Evolutionary conservation across 306 rosid genomes (phyloP).

Genomic region (Fragaria ananassa): DNA sequence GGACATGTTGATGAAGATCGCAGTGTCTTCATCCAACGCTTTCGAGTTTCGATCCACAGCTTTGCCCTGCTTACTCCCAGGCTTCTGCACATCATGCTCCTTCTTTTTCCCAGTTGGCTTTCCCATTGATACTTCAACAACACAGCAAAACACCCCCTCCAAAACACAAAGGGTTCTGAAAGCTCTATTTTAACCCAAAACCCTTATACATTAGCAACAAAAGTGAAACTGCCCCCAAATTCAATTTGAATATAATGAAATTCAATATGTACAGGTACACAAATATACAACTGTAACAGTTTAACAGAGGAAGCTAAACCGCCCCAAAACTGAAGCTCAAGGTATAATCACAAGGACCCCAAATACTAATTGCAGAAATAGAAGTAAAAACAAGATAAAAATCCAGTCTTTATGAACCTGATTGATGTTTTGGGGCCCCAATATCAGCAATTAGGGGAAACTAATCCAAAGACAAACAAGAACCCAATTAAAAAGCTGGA

Average conservation of each 20-base stretch:
- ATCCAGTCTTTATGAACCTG: slow-evolving; percentile 6
- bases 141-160: slow-evolving; percentile 1
- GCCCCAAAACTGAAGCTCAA: slow-evolving; percentile 5
- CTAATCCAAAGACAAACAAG: slow-evolving; percentile 5
- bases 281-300: not conserved
- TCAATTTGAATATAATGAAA: not conserved
- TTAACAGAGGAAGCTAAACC: not conserved
- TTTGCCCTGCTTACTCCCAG: slow-evolving; percentile 37
- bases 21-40: slow-evolving; percentile 71
- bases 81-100: slow-evolving; percentile 36
- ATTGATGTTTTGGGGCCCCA: not conserved
- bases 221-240: not conserved
- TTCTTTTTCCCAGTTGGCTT: slow-evolving; percentile 75
- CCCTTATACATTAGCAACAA: slow-evolving; percentile 1
- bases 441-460: slow-evolving; percentile 15
- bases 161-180: slow-evolving; percentile 18
- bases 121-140: slow-evolving; percentile 53
- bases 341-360: slow-evolving; percentile 5
- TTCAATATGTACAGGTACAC: not conserved
- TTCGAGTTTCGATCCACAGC: slow-evolving; percentile 43
- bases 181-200: slow-evolving; percentile 26
- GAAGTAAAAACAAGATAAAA: not conserved
- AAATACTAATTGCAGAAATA: slow-evolving; percentile 1
- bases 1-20: slow-evolving; percentile 86
- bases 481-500: not conserved